Evolutionary conservation across 257 asterid genomes (phyloP), one percentile per base, ranked within the genome.

Genomic region (Ehretia macrophylla): DNA sequence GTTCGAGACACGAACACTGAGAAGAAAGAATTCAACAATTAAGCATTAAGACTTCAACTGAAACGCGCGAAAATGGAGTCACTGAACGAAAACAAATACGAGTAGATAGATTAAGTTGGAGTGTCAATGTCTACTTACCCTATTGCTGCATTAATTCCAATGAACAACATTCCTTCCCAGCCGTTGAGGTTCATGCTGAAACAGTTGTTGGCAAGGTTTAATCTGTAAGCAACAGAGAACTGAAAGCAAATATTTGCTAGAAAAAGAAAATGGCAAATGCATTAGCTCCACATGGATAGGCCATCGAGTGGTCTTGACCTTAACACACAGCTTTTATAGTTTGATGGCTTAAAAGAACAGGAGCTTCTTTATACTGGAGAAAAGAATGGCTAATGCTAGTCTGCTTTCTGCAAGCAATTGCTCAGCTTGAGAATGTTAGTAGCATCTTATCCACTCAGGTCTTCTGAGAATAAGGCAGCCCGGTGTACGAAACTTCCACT

Each of bases 131-230:
- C 14, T 2, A n/a, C 0, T 53, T 83, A 89, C 99, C 99, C 79
- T 67, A 93, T 73, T 57, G 99, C 97, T 61, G 96, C 97, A 75
- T 89, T 86, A 9, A 93, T 84, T 47, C 97, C 99, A 20, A 89
- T 89, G 84, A 93, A 93, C 40, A 89, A 64, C 99, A 93, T 93
- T 19, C 97, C 97, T 81, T 93, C 99, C 99, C 99, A 93, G 59
- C 99, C 99, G 72, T 93, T 83, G 70, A 88, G 60, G 69, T 93
- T 93, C 99, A 89, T 93, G 82, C 99, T 93, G 71, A 58, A 72
- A 78, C 12, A 46, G 58, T 37, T 27, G 23, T 42, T 11, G 44
- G 6, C 44, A 38, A 32, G 17, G 50, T 22, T 44, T 10, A 55
- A 14, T 18, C 5, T 27, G 1, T 12, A 35, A 27, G 61, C 38